Conservation (phyloP, 208 protist genomes). For the Angomonas ambiguus region DNA sequence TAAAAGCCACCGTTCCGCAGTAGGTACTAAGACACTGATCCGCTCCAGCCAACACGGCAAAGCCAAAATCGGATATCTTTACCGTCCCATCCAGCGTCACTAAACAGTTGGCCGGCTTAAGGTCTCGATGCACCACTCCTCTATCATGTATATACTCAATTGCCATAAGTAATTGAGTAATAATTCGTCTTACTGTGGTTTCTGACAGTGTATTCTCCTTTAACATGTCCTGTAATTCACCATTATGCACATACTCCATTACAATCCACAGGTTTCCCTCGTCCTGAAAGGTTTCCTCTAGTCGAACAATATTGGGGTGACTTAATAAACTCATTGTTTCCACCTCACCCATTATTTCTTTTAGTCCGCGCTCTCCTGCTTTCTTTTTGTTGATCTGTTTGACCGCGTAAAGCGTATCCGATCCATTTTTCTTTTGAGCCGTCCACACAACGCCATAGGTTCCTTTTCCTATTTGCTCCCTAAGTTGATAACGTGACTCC, state of each 20-base stretch:
- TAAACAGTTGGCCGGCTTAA: conserved; percentile 92
- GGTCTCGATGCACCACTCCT: conserved; percentile 87
- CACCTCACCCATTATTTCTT: conserved; percentile 82
- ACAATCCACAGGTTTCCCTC: conserved; percentile 81
- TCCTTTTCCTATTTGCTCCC: conserved; percentile 73
- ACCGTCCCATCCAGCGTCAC: conserved; percentile 59
- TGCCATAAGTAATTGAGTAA: conserved; percentile 77
- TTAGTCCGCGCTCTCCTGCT: conserved; percentile 58
- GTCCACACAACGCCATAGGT: conserved; percentile 83
- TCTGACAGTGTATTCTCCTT: conserved; percentile 37
- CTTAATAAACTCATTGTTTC: conserved; percentile 88
- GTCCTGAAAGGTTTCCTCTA: conserved; percentile 86
- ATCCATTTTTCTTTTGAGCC: conserved; percentile 30
- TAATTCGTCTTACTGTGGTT: conserved; percentile 41
- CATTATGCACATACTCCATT: conserved; percentile 88
- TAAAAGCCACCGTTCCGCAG: conserved; percentile 85
- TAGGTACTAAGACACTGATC: conserved; percentile 79
- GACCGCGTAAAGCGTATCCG: conserved; percentile 48
- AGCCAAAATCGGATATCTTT: conserved; percentile 91
- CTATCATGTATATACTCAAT: conserved; percentile 89
- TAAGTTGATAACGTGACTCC: conserved; percentile 46
- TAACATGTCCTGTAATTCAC: conserved; percentile 60
- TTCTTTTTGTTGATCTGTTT: conserved; percentile 82
- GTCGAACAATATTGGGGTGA: conserved; percentile 88
- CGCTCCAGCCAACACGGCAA: conserved; percentile 74